A percentile compares a stretch with the other conserved stretches of the same genome.
Conservation (phyloP, 2,329 filamentous ascomycete species). For the Seiridium unicorne region DNA sequence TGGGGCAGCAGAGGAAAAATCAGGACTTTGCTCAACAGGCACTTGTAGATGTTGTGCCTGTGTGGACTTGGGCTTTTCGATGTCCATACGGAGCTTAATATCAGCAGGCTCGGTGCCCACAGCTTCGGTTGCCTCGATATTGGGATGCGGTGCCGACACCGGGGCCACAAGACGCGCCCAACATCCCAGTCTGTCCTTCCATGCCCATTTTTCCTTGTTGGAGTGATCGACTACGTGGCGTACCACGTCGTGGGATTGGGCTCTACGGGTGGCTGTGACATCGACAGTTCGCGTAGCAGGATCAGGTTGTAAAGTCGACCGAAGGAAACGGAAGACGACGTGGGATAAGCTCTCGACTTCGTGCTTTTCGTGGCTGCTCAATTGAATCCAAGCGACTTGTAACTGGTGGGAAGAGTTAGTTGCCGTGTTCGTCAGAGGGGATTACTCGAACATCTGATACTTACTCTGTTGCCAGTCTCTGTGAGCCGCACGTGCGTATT, state of each 20-base stretch:
- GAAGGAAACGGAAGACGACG: constrained; percentile 43
- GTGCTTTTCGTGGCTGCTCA: constrained; percentile 11
- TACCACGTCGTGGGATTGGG: not conserved
- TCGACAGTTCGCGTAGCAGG: constrained; percentile 20
- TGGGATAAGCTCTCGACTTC: constrained; percentile 39
- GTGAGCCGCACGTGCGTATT: constrained; percentile 22
- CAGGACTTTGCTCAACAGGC: too few relatives aligned
- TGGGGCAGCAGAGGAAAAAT: too few relatives aligned
- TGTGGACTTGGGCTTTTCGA: not conserved
- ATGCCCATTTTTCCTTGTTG: constrained; percentile 29
- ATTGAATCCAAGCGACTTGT: constrained; percentile 41
- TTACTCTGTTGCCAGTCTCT: constrained; percentile 19
- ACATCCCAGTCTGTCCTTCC: constrained; percentile 31
- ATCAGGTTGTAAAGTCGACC: constrained; percentile 27
- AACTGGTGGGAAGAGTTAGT: constrained; percentile 18
- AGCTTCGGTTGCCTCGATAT: constrained; percentile 4
- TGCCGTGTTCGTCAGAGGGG: too few relatives aligned
- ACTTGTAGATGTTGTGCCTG: not conserved
- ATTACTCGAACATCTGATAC: constrained; percentile 3
- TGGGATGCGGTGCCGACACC: not conserved
- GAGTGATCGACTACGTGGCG: constrained; percentile 28
- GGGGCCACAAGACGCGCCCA: constrained; percentile 33
- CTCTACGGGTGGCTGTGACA: not conserved
- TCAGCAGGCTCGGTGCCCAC: not conserved
- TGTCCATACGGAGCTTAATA: not conserved